Percentiles rank a stretch among this genome's conserved stretches.
phyloP scores from a whole-genome alignment of 2,329 filamentous ascomycete species.

The Calycina herbarum region DNA sequence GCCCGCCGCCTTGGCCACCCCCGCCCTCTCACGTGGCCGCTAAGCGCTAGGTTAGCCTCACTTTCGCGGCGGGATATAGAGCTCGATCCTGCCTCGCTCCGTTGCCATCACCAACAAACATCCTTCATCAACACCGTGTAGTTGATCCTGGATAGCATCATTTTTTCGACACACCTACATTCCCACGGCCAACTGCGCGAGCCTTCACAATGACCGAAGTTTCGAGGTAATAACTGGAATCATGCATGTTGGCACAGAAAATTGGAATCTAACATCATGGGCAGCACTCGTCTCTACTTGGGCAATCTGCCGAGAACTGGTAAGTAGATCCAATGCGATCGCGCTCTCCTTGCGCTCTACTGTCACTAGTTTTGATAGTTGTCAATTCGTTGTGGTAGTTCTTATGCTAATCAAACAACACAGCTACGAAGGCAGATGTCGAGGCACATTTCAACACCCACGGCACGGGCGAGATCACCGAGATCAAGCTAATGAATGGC shows the following conservation, averaged over 20 bases:
- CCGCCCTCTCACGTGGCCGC: not conserved
- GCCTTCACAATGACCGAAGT: conserved; percentile 69
- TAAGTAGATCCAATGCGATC: conserved; percentile 49
- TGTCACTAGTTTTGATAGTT: not conserved
- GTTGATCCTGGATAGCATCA: not conserved
- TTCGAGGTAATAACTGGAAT: conserved; percentile 46
- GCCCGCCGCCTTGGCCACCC: not conserved
- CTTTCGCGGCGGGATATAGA: not conserved
- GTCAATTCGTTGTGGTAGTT: not conserved
- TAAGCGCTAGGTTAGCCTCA: not conserved
- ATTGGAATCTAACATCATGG: not conserved
- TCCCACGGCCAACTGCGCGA: not conserved
- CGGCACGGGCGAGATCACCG: conserved; percentile 95
- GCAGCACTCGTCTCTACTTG: conserved; percentile 88
- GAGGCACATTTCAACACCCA: conserved; percentile 93
- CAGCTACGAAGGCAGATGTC: conserved; percentile 95
- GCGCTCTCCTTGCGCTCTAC: not conserved
- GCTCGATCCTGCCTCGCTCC: not conserved
- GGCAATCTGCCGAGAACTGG: conserved; percentile 96
- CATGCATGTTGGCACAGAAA: not conserved
- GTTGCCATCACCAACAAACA: not conserved
- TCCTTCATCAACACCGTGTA: conserved; percentile 1
- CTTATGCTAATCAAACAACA: conserved; percentile 23
- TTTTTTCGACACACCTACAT: not conserved
- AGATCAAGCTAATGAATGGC: conserved; percentile 99